Base-by-base conservation (phyloP, 495 filamentous ascomycete genomes). In the Aspergillus ellipticus region DNA sequence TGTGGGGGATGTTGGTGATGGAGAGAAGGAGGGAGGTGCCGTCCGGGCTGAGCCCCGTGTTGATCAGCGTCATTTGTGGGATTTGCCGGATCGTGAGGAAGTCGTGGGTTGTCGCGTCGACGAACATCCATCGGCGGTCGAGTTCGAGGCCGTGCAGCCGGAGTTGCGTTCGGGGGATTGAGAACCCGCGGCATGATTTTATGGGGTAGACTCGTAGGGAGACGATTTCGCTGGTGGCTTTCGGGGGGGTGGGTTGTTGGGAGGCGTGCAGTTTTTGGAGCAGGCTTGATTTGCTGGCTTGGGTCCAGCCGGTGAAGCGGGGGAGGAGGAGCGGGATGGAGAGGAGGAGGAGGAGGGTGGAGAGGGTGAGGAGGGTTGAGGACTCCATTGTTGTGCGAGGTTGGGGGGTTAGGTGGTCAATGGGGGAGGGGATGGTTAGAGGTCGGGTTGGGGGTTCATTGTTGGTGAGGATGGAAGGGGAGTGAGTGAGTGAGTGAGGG, bases 121-220 rank as follows among this genome's bases (percentile, higher is more conserved):
- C 63, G 29, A 78, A 52, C 75, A 78, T 78, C 75, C 75, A 78
- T 43, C 74, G 62, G 2, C 93, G 85, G 69, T 97, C 93, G 65
- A 89, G 88, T 63, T 89, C 82, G 43, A 97, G 80, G 1, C 92
- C 92, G 35, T 84, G 81, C 31, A 82, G 73, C 24, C 88, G 70
- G 3, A 96, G 78, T 29, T 80, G 83, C 43, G 82, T 84, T 52
- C 79, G 66, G 46, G 76, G 68, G 57, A 96, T 66, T 66, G 92
- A 84, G 53, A 96, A 82, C 21, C 89, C 89, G 59, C 82, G 79
- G 69, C 92, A 96, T 50, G 88, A 91, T 73, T 97, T 96, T 62
- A 97, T 79, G 4, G 93, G 93, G 70, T 94, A 96, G 56, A 95
- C 84, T 72, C 84, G 89, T 42, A 96, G 49, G 7, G 69, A 66